These are phyloP conservation scores for Cynara cardunculus DNA, from an alignment of 129 eudicot genomes.

Conservation along the genomic window DNA sequence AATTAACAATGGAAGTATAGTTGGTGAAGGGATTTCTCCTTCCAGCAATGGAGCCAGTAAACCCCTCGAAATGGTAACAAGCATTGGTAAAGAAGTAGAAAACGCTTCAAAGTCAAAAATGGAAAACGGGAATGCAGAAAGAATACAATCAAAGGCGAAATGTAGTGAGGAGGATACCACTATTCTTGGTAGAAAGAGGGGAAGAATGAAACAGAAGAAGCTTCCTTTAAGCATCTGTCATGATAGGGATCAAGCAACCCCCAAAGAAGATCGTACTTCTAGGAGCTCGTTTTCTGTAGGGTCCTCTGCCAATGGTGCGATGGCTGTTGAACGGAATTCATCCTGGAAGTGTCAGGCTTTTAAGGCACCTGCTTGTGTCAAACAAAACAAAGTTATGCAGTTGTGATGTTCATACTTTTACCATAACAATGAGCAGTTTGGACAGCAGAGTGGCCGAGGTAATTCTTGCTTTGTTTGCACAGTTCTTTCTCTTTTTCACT, in stretches of 20 bases:
- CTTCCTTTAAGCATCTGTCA: conserved; percentile 74
- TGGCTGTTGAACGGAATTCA: conserved; percentile 38
- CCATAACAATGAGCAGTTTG: conserved; percentile 29
- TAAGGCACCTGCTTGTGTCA: conserved; percentile 50
- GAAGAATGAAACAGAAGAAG: conserved; percentile 85
- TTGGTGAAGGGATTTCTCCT: conserved; percentile 19
- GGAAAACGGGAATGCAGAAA: conserved; percentile 32
- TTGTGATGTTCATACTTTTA: conserved; percentile 34
- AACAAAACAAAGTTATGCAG: conserved; percentile 66
- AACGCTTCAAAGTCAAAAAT: conserved; percentile 24
- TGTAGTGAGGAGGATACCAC: conserved; percentile 44
- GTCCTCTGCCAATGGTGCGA: conserved; percentile 28
- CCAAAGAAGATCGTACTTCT: conserved; percentile 50
- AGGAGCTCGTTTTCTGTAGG: conserved; percentile 42
- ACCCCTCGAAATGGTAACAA: conserved; percentile 21
- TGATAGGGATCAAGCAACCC: conserved; percentile 60
- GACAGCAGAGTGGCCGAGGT: conserved; percentile 41
- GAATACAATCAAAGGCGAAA: conserved; percentile 34
- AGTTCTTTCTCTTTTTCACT: not conserved
- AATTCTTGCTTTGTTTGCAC: conserved; percentile 27
- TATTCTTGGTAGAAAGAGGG: conserved; percentile 62
- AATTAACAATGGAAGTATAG: conserved; percentile 36
- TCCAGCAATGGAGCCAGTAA: conserved; percentile 22
- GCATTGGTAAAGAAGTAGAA: conserved; percentile 36
- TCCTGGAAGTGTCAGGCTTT: conserved; percentile 72